Evolutionary conservation across 306 rosid genomes (phyloP).

Genomic region (Castanea crenata): DNA sequence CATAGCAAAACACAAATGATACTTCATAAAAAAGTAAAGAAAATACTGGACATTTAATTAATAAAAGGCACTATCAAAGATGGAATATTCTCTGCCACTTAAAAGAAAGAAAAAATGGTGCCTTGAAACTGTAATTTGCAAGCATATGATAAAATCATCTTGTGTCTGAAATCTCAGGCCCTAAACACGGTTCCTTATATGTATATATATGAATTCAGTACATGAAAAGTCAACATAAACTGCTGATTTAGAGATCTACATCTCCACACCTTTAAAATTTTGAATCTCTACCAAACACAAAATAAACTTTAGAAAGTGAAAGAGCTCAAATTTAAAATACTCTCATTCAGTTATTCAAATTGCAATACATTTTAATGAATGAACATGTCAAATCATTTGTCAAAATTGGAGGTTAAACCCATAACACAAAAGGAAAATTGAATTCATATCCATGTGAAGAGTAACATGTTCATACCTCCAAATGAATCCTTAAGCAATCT

Average conservation of each 20-base stretch:
- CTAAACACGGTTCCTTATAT: background rate
- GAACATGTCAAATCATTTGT: slow-evolving; percentile 4
- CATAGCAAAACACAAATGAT: background rate
- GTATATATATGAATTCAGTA: slow-evolving; percentile 3
- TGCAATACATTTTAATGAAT: background rate
- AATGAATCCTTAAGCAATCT: slow-evolving; percentile 92
- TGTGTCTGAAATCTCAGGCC: background rate
- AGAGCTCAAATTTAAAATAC: background rate
- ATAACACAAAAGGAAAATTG: background rate
- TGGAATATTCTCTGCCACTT: background rate
- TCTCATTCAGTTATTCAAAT: background rate
- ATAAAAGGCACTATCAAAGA: background rate
- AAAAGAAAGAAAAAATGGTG: background rate
- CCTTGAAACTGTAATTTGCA: background rate
- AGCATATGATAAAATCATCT: background rate
- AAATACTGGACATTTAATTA: background rate
- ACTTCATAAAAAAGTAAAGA: background rate
- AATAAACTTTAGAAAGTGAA: background rate
- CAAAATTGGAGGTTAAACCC: background rate
- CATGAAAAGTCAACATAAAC: background rate
- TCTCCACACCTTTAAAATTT: background rate
- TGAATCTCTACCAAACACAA: background rate
- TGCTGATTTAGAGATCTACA: background rate
- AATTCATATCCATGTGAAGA: slow-evolving; percentile 10
- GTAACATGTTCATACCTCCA: slow-evolving; percentile 58